Conservation (phyloP, 345 rosid species). For the Eucalyptus polyanthemos region DNA sequence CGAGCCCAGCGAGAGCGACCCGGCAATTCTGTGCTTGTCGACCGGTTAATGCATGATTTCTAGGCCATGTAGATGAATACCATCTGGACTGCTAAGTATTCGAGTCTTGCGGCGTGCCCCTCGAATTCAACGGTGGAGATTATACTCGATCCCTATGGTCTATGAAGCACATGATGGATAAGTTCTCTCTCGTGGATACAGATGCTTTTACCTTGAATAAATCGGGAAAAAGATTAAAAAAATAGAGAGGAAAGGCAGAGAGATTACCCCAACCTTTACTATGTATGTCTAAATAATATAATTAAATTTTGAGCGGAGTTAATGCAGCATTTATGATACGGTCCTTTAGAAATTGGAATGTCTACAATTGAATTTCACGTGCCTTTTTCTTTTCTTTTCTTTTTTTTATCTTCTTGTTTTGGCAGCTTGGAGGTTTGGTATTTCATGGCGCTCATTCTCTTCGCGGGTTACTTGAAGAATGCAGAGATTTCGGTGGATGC, state of each 20-base stretch:
- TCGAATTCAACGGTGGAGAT: background rate
- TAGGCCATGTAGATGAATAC: background rate
- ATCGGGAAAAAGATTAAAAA: background rate
- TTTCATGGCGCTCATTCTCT: conserved; percentile 62
- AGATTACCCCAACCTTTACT: background rate
- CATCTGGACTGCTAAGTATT: background rate
- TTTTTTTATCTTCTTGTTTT: background rate
- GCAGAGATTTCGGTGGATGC: conserved; percentile 79
- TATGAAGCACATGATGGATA: background rate
- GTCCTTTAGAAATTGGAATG: background rate
- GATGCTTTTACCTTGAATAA: background rate
- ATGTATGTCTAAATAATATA: background rate
- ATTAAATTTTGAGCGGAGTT: background rate
- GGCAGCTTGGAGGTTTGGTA: conserved; percentile 86
- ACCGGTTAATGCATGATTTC: background rate
- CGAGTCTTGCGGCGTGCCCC: background rate
- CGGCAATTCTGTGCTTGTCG: background rate
- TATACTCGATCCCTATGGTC: background rate
- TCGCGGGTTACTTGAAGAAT: conserved; percentile 71
- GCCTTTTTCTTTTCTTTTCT: background rate
- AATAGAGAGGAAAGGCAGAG: background rate
- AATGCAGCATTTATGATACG: background rate
- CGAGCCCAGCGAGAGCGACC: background rate
- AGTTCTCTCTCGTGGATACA: background rate
- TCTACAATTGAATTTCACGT: background rate